Base-by-base conservation (phyloP, 2,329 filamentous ascomycete genomes). In the Aspergillus jensenii region DNA sequence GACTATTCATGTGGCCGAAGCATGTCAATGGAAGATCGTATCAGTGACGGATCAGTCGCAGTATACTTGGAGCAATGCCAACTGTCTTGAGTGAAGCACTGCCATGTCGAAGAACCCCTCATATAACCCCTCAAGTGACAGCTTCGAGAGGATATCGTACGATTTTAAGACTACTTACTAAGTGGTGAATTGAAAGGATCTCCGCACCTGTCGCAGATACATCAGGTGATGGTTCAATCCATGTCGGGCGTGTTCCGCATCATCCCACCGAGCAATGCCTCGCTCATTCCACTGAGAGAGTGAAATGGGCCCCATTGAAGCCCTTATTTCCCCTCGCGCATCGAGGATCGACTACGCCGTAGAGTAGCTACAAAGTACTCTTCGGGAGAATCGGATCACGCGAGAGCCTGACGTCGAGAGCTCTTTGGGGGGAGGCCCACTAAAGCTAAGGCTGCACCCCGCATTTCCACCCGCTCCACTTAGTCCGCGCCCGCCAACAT, bases 381-480 rank as follows among this genome's bases (percentile, higher is more conserved):
- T 45, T 11, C 27, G 27, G 27, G 27, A 31, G 27, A 31, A 31
- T 31, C 27, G 27, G 69, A 71, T 71, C 63, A 69, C 64, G 63
- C 68, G 65, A 68, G 63, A 55, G 27, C 27, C 62, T 71, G 69
- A 71, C 68, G 70, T 71, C 65, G 67, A 65, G 55, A 60, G 59
- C 55, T 61, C 55, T 61, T 49, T 31, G 8, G 27, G 19, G n/a
- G 8, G 6, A 11, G 52, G 58, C 49, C 63, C 66, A 71, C 64
- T 64, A 64, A 66, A 55, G 65, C 69, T 66, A 65, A 67, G 56
- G 65, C 69, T 72, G 71, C 71, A 73, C 71, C 71, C 71, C 71
- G 70, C 71, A 73, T 72, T 73, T 63, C 60, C 65, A 59, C 61
- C 58, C 46, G 60, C 61, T 63, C 64, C 64, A 65, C 64, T 61